These are phyloP conservation scores for Naganishia friedmannii DNA, from an alignment of 768 basidiomycete genomes.

Conservation along the genomic window DNA sequence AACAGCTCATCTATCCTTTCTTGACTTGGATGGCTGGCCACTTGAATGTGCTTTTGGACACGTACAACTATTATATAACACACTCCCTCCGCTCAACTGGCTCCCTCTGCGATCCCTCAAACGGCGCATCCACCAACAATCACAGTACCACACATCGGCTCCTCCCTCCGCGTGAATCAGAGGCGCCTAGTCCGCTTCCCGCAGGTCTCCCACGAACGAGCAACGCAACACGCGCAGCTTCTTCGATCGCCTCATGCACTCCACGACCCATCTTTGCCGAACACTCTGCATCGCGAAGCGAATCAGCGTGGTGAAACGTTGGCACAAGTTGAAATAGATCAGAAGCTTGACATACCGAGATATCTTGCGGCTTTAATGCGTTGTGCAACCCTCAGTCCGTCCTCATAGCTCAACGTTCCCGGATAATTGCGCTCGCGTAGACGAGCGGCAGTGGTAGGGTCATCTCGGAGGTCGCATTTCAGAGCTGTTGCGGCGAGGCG, in stretches of 20 bases:
- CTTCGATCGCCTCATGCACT: slow-evolving; percentile 87
- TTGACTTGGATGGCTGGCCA: no score
- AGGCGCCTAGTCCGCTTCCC: neutral
- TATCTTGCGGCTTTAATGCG: slow-evolving; percentile 65
- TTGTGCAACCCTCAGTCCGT: slow-evolving; percentile 65
- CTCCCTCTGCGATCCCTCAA: neutral
- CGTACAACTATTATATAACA: slow-evolving; percentile 7
- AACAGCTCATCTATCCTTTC: no score
- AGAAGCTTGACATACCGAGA: slow-evolving; percentile 64
- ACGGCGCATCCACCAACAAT: neutral
- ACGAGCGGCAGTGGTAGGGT: slow-evolving; percentile 67
- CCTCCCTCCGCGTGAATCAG: neutral
- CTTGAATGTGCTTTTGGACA: no score
- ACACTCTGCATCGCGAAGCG: slow-evolving; percentile 64
- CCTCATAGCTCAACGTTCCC: slow-evolving; percentile 83
- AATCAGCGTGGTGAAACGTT: neutral
- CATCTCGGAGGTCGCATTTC: slow-evolving; percentile 93
- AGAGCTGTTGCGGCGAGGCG: slow-evolving; percentile 60
- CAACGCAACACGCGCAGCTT: slow-evolving; percentile 55
- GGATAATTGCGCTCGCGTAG: slow-evolving; percentile 64
- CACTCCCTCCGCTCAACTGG: no score
- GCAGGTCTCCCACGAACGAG: slow-evolving; percentile 32
- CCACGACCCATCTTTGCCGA: slow-evolving; percentile 96
- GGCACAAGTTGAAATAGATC: no score
- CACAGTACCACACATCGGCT: slow-evolving; percentile 7